These are phyloP conservation scores for Centella asiatica DNA, from an alignment of 129 eudicot genomes.

Conservation along the genomic window DNA sequence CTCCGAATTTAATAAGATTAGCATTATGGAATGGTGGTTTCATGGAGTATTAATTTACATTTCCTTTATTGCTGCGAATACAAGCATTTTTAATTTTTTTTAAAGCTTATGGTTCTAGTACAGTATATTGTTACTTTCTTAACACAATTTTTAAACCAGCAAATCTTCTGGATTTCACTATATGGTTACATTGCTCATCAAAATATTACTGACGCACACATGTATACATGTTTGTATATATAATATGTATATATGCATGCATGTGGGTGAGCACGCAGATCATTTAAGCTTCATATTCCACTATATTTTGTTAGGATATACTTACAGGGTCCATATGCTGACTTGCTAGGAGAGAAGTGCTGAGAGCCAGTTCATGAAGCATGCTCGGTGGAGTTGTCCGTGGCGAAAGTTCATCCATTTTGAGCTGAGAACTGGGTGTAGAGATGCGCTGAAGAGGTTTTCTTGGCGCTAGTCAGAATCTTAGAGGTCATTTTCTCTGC, in stretches of 20 bases:
- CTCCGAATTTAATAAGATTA: no score
- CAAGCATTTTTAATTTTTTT: no score
- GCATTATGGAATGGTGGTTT: no score
- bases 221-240: no score
- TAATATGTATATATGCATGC: no score
- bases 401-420: neutral
- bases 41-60: no score
- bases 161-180: neutral
- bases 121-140: no score
- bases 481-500: neutral
- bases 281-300: no score
- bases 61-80: no score
- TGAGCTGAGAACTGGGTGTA: neutral
- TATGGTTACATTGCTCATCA: neutral
- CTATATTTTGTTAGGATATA: neutral
- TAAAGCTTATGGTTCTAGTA: no score
- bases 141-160: no score
- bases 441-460: neutral
- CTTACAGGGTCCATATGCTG: neutral
- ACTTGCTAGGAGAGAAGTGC: neutral
- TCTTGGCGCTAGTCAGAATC: neutral
- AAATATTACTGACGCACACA: neutral
- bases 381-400: slow-evolving; percentile 7
- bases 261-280: no score
- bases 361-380: neutral